A percentile compares a stretch with the other conserved stretches of the same genome.
Conservation (phyloP, 257 asterid genomes). For the Capsicum baccatum region DNA sequence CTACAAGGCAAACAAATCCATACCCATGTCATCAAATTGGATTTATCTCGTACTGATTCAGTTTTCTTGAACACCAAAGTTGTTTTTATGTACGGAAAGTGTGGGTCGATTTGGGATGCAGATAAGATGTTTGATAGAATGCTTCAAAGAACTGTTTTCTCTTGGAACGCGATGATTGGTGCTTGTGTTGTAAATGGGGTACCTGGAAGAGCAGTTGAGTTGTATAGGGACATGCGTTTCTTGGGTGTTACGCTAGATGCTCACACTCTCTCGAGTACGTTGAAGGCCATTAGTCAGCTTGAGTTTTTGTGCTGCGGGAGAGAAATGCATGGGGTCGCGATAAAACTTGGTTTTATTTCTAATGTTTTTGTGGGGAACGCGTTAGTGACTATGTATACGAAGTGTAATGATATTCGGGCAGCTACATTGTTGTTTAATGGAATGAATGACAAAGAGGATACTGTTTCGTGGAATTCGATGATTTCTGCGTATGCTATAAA, state of each 20-base stretch:
- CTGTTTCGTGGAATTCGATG: conserved; percentile 76
- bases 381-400: conserved; percentile 61
- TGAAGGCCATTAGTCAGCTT: conserved; percentile 64
- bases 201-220: conserved; percentile 53
- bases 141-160: conserved; percentile 59
- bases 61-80: conserved; percentile 73
- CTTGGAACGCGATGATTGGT: conserved; percentile 86
- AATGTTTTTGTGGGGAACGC: conserved; percentile 63
- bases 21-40: conserved; percentile 53
- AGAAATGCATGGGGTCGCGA: conserved; percentile 68
- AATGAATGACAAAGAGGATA: conserved; percentile 52
- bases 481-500: conserved; percentile 56
- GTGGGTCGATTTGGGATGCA: conserved; percentile 61
- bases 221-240: conserved; percentile 59
- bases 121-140: conserved; percentile 68
- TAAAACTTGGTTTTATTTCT: conserved; percentile 52
- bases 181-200: conserved; percentile 60
- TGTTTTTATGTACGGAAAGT: conserved; percentile 67
- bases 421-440: conserved; percentile 56
- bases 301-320: conserved; percentile 48
- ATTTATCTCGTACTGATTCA: conserved; percentile 37
- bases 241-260: conserved; percentile 56
- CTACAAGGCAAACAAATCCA: conserved; percentile 70
- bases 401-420: conserved; percentile 52
- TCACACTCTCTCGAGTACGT: conserved; percentile 56